Base-by-base conservation (phyloP, 441 rosid genomes). In the Metrosideros polymorpha region DNA sequence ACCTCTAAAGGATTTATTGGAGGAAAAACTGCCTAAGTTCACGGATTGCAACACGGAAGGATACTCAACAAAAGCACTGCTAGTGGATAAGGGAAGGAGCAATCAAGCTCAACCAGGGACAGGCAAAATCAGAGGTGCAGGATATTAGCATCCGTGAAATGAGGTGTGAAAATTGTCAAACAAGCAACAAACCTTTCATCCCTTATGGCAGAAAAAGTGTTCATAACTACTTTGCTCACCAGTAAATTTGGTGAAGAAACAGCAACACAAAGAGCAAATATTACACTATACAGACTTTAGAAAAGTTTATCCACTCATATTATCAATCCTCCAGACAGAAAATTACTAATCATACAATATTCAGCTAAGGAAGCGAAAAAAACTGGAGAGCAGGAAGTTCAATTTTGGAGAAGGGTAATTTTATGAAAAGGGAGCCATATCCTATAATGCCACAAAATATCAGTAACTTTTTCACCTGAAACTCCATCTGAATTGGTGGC, bases 401-500 rank as follows among this genome's bases (percentile, higher is more conserved):
- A 71, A 71, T 39, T 32, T 22, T 39, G 5, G 79, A 35, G 1
- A 1, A 35, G 47, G 47, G 3, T 71, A 35, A 71, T 39, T 66
- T 35, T 12, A 1, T 71, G 43, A 71, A 71, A 71, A 10, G 25
- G 45, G 77, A 66, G 35, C 77, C 77, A 35, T 35, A 35, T 35
- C 77, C 77, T 66, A 9, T 66, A 66, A 66, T 66, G 45, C 27
- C 15, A 66, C 77, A 19, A 35, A 66, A 35, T 35, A 35, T 19
- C 8, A 66, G 77, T 35, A 19, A 22, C 9, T 19, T 66, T 71
- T 71, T 85, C 86, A 96, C 99, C 98, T 98, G 99, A 89, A 98
- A 98, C 87, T 98, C 99, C 99, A 98, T 98, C 92, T 98, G 99
- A 87, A 98, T 98, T 29, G 99, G 99, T 82, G 99, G 99, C 87